Percentiles rank a stretch among this genome's conserved stretches.
These are phyloP conservation scores for Mayamaea pseudoterrestris DNA, from an alignment of 108 stramenopile species.

Conservation along the genomic window DNA sequence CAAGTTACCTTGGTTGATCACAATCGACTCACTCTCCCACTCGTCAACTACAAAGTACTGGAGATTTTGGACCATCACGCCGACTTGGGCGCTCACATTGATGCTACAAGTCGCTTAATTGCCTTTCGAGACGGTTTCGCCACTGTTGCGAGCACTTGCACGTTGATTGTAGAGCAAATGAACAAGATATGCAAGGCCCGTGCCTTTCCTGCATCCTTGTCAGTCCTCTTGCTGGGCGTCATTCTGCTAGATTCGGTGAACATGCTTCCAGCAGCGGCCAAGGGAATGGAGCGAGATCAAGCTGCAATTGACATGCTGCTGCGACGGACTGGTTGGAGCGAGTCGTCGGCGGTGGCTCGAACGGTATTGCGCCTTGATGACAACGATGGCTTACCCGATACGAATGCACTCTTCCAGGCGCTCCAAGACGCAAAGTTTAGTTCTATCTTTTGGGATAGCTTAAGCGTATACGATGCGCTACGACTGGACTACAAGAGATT, in stretches of 20 bases:
- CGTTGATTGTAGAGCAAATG: conserved; percentile 67
- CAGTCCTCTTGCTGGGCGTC: conserved; percentile 48
- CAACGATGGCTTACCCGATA: too few relatives aligned
- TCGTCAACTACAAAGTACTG: too few relatives aligned
- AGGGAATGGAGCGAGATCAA: conserved; percentile 56
- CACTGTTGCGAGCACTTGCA: conserved; percentile 48
- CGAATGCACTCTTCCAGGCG: conserved; percentile 32
- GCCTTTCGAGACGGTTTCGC: conserved; percentile 44
- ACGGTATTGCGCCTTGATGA: neutral
- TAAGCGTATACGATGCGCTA: conserved; percentile 40
- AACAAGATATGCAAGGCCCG: neutral
- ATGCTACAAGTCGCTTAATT: conserved; percentile 27
- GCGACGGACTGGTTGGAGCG: conserved; percentile 8
- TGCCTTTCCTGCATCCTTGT: conserved; percentile 8
- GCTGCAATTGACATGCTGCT: conserved; percentile 33
- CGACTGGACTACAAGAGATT: conserved; percentile 68
- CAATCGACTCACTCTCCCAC: too few relatives aligned
- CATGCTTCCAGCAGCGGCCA: conserved; percentile 50
- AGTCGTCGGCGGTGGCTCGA: neutral
- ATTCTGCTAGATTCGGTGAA: conserved; percentile 78
- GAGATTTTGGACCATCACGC: conserved; percentile 69
- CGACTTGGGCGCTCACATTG: conserved; percentile 39
- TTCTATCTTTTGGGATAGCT: conserved; percentile 44
- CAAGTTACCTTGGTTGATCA: conserved; percentile 78
- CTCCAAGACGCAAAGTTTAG: conserved; percentile 63